Evolutionary conservation across 2,329 filamentous ascomycete genomes (phyloP), one percentile per base, ranked within the genome.

Genomic region (Fusarium equiseti): DNA sequence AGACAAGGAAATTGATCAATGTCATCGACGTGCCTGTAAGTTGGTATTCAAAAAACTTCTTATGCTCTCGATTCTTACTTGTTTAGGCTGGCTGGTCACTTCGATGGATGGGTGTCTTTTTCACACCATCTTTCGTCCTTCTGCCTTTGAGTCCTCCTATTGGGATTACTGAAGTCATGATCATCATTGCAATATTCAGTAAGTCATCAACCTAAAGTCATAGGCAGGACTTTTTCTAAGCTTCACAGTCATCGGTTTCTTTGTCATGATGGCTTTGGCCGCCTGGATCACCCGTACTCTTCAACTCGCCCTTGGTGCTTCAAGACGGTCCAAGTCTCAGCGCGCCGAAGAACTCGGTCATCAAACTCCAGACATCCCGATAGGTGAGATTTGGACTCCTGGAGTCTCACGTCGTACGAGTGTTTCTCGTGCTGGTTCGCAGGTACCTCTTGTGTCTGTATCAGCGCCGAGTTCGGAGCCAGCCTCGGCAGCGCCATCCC

Each of bases 181-280:
- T 89, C 73, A 88, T 90, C 43, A 87, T 89, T 65, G 85, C 81
- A 26, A 85, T 90, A 2, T 90, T 89, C 72, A 72, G 87, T 89
- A 71, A 74, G 85, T 76, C 9, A 8, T 24, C 13, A 43, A 12
- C 12, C 32, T 20, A 15, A 11, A n/a, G 35, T 12, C 2, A 13
- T 9, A 16, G 24, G 32, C 12, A 22, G 16, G 9, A 16, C 12
- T 18, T 16, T 35, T 8, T 31, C 51, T 48, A 32, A 56, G 53
- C 31, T 18, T 69, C 4, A 1, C 54, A 89, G 87, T 88, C 7
- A 75, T 88, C 45, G 88, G 87, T 16, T 90, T 88, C 76, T 71
- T 86, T 15, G 77, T 83, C 44, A 85, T 87, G 79, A 83, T 88
- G 75, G 77, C 81, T 8, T 74, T 84, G 48, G 86, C 86, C 16